A percentile compares a stretch with the other conserved stretches of the same genome.
Conservation (phyloP, 352 stramenopile genomes). For the Phytophthora fragariaefolia region DNA sequence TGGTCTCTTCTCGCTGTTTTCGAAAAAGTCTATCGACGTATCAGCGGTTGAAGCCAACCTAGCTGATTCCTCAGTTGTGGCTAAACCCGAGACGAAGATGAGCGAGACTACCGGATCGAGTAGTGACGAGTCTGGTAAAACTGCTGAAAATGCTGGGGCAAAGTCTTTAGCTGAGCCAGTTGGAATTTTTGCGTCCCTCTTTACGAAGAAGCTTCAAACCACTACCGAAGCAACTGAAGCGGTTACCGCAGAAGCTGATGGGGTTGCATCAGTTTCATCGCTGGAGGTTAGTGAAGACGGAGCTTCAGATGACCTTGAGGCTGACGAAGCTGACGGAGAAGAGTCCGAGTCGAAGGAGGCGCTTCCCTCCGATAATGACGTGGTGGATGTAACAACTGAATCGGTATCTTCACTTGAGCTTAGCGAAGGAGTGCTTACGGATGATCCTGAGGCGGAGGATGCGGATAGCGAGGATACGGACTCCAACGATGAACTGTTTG, state of each 20-base stretch:
- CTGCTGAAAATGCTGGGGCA: background rate
- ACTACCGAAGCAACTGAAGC: conserved; percentile 6
- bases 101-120: conserved; percentile 9
- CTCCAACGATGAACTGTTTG: conserved; percentile 25
- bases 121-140: conserved; percentile 6
- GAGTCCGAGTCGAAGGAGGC: conserved; percentile 35
- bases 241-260: conserved; percentile 11
- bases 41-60: background rate
- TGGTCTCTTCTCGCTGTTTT: conserved; percentile 33
- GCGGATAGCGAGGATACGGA: conserved; percentile 39
- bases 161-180: conserved; percentile 5
- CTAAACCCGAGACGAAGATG: conserved; percentile 1
- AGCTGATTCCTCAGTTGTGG: background rate
- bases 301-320: conserved; percentile 23
- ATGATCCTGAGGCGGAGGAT: conserved; percentile 33
- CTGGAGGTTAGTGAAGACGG: conserved; percentile 28
- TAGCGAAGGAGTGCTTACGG: conserved; percentile 18
- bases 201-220: conserved; percentile 32
- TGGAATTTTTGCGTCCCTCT: conserved; percentile 36
- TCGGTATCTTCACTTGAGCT: conserved; percentile 28
- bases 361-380: conserved; percentile 26
- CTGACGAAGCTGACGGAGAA: conserved; percentile 36
- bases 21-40: conserved; percentile 21
- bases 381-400: background rate
- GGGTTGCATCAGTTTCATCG: conserved; percentile 19